Evolutionary conservation across 768 basidiomycete genomes (phyloP), one percentile per base, ranked within the genome.

Genomic region (Kwoniella sp.): DNA sequence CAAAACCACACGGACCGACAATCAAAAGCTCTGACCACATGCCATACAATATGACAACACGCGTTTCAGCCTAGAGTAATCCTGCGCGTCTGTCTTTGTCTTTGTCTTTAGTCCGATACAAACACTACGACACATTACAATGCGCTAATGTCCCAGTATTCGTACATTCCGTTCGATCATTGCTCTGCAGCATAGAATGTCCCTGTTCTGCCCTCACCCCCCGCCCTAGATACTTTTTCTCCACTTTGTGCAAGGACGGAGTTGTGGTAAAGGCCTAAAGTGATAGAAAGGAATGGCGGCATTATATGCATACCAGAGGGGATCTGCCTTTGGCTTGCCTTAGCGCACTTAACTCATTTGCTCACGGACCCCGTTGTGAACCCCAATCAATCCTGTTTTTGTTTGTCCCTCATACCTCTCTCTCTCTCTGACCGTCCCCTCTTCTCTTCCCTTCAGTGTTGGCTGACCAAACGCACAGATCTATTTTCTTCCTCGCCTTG

Each of bases 51-150:
- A n/a, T n/a, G n/a, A n/a, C n/a, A n/a, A 33, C 33, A 33, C 50
- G 58, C 25, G 51, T 60, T 60, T 60, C 50, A 53, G 59, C 37
- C 51, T 37, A 59, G 40, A 22, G 22, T n/a, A 9, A 40, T 22
- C n/a, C 46, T 25, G 29, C 36, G 48, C 50, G 53, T 51, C 44
- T 40, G 46, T 58, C 29, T 33, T 37, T 24, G n/a, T 8, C 13
- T 22, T 48, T 26, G 12, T 19, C n/a, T n/a, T 30, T 30, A 27
- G 50, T 51, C 57, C 46, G 57, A 40, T 29, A 33, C 33, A 33
- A 5, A 13, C 33, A 13, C 33, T 33, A 33, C 33, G 33, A 13
- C 33, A 33, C 33, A 33, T 33, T 33, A 33, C 33, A 33, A 33
- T 33, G 13, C 33, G 33, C 33, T 33, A 33, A 33, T 33, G 33